phyloP scores from a whole-genome alignment of 2,329 filamentous ascomycete species.

The Amphichorda felina region DNA sequence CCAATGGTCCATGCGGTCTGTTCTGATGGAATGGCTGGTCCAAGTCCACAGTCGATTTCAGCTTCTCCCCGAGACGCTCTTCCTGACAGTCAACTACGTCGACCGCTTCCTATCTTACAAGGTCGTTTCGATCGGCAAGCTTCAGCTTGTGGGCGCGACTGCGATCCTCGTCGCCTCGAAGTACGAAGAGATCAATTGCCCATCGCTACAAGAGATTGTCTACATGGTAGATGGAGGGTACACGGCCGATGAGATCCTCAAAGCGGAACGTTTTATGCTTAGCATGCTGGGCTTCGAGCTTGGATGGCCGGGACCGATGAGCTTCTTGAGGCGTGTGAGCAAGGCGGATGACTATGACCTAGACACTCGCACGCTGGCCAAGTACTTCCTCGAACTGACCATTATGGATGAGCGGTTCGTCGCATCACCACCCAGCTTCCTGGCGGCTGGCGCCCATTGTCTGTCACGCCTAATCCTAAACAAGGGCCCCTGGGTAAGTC shows the following conservation, averaged over 20 bases:
- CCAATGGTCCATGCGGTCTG: constrained; percentile 96
- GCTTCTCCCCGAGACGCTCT: constrained; percentile 87
- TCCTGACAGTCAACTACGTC: constrained; percentile 91
- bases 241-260: constrained; percentile 80
- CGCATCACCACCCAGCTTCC: constrained; percentile 77
- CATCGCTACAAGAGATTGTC: constrained; percentile 86
- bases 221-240: constrained; percentile 98
- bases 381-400: constrained; percentile 94
- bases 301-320: constrained; percentile 98
- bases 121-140: constrained; percentile 85
- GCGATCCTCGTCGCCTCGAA: constrained; percentile 94
- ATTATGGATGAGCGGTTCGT: constrained; percentile 98
- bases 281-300: constrained; percentile 93
- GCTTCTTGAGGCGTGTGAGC: constrained; percentile 91
- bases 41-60: constrained; percentile 90
- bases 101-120: constrained; percentile 93
- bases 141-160: constrained; percentile 92
- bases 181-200: constrained; percentile 98
- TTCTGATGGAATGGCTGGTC: constrained; percentile 96
- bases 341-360: constrained; percentile 97
- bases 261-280: constrained; percentile 96
- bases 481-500: constrained; percentile 89
- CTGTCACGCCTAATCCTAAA: constrained; percentile 77
- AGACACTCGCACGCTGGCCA: constrained; percentile 87
- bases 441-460: constrained; percentile 86